Evolutionary conservation across 179 eudicot species (phyloP).

Genomic region (Sideroxylon spinosum): DNA sequence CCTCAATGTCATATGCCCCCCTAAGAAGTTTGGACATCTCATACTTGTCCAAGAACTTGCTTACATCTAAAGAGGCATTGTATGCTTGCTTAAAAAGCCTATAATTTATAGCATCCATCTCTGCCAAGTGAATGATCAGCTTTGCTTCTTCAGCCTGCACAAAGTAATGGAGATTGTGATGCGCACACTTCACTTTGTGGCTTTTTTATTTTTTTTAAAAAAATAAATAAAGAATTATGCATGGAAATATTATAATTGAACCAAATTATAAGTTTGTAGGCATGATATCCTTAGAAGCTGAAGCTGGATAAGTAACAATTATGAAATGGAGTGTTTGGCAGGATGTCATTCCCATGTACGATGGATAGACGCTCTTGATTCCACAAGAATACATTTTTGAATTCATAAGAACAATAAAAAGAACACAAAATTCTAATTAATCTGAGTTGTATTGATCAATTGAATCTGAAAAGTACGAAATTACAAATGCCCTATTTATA

Average conservation of each 20-base stretch:
- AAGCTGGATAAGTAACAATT: neutral
- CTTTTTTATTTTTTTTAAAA: neutral
- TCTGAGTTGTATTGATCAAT: too few relatives aligned
- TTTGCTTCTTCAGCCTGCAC: constrained; percentile 86
- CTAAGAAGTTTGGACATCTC: constrained; percentile 75
- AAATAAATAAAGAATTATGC: neutral
- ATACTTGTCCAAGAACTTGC: constrained; percentile 71
- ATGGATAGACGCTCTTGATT: too few relatives aligned
- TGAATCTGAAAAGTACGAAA: too few relatives aligned
- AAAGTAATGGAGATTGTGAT: constrained; percentile 7
- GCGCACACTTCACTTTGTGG: neutral
- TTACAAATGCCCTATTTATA: too few relatives aligned
- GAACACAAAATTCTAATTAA: too few relatives aligned
- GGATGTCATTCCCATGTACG: too few relatives aligned
- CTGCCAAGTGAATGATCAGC: constrained; percentile 72
- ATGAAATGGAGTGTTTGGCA: too few relatives aligned
- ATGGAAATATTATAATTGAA: neutral
- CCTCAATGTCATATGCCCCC: constrained; percentile 72
- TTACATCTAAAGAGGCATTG: constrained; percentile 55
- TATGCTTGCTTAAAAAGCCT: constrained; percentile 77
- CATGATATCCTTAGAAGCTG: neutral
- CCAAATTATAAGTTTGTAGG: neutral
- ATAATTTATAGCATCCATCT: constrained; percentile 58
- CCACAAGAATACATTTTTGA: too few relatives aligned
- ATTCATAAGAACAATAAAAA: too few relatives aligned